These are phyloP conservation scores for Athelia sp. DNA, from an alignment of 1,284 basidiomycete genomes.

Conservation along the genomic window DNA sequence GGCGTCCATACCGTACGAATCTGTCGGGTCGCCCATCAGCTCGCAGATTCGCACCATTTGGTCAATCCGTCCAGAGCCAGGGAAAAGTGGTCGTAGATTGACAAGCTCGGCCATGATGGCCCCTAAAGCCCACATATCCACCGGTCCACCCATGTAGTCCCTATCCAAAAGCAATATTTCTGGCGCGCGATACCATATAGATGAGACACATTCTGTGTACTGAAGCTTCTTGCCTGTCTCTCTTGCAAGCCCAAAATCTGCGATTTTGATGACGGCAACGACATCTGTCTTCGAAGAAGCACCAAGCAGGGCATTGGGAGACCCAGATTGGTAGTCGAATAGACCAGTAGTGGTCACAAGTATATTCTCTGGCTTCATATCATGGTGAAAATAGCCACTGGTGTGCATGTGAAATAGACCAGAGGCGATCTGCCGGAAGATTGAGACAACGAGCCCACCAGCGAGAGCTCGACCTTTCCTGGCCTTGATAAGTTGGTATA, in stretches of 20 bases:
- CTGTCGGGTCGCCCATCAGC: conserved; percentile 84
- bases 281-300: conserved; percentile 85
- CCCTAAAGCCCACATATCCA: conserved; percentile 99
- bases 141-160: conserved; percentile 93
- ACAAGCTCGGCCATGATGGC: conserved; percentile 97
- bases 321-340: conserved; percentile 86
- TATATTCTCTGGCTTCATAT: conserved; percentile 99
- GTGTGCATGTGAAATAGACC: conserved; percentile 93
- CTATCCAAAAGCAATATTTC: conserved; percentile 90
- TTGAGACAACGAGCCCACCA: conserved; percentile 91
- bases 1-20: conserved; percentile 77
- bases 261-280: conserved; percentile 95
- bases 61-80: conserved; percentile 94
- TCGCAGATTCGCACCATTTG: conserved; percentile 91
- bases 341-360: conserved; percentile 97
- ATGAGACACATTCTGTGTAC: conserved; percentile 98
- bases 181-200: conserved; percentile 98
- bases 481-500: conserved; percentile 98
- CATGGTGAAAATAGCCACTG: conserved; percentile 96
- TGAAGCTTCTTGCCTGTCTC: conserved; percentile 87
- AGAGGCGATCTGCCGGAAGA: conserved; percentile 88
- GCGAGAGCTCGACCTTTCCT: conserved; percentile 92
- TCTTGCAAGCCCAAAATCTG: conserved; percentile 96
- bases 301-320: conserved; percentile 50
- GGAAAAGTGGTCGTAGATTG: conserved; percentile 94